Base-by-base conservation (phyloP, 768 basidiomycete species). In the Amanita exitialis region DNA sequence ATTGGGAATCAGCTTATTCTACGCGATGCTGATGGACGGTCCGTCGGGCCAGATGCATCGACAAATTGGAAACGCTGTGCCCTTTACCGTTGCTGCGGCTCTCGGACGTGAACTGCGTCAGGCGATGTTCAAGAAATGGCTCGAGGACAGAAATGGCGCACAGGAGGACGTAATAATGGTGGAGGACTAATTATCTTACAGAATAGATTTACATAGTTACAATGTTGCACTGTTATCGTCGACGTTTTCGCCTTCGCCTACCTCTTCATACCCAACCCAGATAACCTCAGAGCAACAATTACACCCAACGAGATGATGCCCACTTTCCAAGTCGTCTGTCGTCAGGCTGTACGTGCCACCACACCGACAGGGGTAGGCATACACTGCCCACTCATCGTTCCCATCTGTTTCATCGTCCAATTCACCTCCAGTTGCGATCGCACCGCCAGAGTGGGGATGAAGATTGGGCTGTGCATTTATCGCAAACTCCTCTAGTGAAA, bases 261-360 rank as follows among this genome's bases (percentile, higher is more conserved):
- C 59, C 64, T 91, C 83, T 65, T 91, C 83, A 58, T 89, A 91
- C 1, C 90, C 89, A n/a, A 81, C 85, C 86, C 88, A 91, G 1
- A 91, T 69, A 7, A 78, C 79, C 64, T 91, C 90, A 13, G 90
- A 92, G 61, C 89, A 91, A 48, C 78, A 77, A 49, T 66, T 76
- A 56, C 90, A 92, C 1, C 75, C 80, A 8, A 89, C 68, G 5
- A 91, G 71, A 62, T 91, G 89, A 44, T 70, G 69, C n/a, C 79
- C 90, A 1, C 65, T 65, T 53, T 90, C 87, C 72, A 91, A 75
- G 45, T 83, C 74, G 1, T 57, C 64, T 48, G 74, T 72, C 0
- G 69, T 70, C 50, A 91, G 78, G 34, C 58, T 65, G 59, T 89
- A 91, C 16, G 43, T 53, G 5, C 84, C 84, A 39, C 87, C 86